A percentile compares a stretch with the other conserved stretches of the same genome.
Evolutionary conservation across 768 basidiomycete species (phyloP).

Genomic region (Suillus placidus): DNA sequence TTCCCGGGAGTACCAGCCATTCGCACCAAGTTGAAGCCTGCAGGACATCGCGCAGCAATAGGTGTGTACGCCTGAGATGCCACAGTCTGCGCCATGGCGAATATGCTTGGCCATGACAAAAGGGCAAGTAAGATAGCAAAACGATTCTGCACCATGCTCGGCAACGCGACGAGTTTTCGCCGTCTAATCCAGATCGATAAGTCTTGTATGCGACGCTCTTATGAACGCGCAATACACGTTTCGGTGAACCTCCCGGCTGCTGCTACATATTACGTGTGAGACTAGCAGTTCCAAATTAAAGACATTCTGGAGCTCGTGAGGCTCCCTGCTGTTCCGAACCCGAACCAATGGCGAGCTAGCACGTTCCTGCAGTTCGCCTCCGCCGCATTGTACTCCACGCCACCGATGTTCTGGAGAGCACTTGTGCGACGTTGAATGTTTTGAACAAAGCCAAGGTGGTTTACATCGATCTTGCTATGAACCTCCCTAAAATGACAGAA

Average conservation of each 20-base stretch:
- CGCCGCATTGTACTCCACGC: not conserved
- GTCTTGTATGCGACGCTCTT: not conserved
- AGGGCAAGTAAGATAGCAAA: conserved; percentile 10
- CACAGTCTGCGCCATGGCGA: conserved; percentile 23
- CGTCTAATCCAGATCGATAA: no score
- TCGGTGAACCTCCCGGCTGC: not conserved
- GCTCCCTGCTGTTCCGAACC: not conserved
- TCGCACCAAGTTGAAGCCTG: conserved; percentile 32
- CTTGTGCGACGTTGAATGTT: not conserved
- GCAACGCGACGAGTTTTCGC: not conserved
- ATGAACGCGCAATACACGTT: not conserved
- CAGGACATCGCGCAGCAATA: conserved; percentile 20
- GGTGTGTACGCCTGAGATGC: conserved; percentile 32
- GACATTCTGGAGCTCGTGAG: not conserved
- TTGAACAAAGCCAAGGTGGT: not conserved
- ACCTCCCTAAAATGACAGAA: not conserved
- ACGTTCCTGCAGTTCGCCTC: not conserved
- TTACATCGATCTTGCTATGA: not conserved
- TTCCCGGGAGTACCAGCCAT: conserved; percentile 25
- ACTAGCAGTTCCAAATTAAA: not conserved
- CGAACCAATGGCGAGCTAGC: not conserved
- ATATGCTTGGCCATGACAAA: conserved; percentile 3
- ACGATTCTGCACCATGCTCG: not conserved
- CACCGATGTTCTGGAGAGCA: no score
- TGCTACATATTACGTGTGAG: not conserved